Evolutionary conservation across 2,329 filamentous ascomycete species (phyloP).

Genomic region (Setomelanomma holmii): DNA sequence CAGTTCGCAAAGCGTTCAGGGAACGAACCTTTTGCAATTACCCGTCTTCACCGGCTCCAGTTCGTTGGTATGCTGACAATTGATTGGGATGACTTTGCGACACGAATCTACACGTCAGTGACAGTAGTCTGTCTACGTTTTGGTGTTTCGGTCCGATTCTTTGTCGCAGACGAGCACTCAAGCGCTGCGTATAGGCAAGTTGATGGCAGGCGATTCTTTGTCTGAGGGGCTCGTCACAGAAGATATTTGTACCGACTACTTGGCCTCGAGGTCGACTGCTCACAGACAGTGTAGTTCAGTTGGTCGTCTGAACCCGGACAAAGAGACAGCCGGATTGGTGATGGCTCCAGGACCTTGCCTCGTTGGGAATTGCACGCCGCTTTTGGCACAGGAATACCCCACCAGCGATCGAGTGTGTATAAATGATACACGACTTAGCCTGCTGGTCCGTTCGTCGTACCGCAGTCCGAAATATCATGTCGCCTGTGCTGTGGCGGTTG

Average conservation of each 20-base stretch:
- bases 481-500: conserved; percentile 34
- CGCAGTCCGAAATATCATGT: conserved; percentile 35
- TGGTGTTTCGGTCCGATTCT: conserved; percentile 42
- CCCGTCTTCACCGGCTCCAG: conserved; percentile 37
- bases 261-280: conserved; percentile 43
- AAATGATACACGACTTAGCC: conserved; percentile 29
- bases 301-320: conserved; percentile 50
- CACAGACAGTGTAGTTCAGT: conserved; percentile 42
- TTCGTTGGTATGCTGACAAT: conserved; percentile 35
- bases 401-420: conserved; percentile 25
- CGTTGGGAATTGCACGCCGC: conserved; percentile 40
- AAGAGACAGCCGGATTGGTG: conserved; percentile 49
- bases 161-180: conserved; percentile 40
- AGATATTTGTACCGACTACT: conserved; percentile 50
- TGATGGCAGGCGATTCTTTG: conserved; percentile 46
- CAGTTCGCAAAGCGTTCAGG: conserved; percentile 34
- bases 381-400: conserved; percentile 38
- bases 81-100: conserved; percentile 29
- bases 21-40: conserved; percentile 46
- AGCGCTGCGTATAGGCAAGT: conserved; percentile 42
- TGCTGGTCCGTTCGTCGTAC: conserved; percentile 29
- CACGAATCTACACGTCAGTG: conserved; percentile 22
- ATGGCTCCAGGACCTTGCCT: conserved; percentile 41
- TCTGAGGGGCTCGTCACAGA: conserved; percentile 39
- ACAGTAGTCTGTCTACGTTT: conserved; percentile 42